Percentiles rank a stretch among this genome's conserved stretches.
phyloP scores from a whole-genome alignment of 495 filamentous ascomycete species.

The Platismatia glauca region DNA sequence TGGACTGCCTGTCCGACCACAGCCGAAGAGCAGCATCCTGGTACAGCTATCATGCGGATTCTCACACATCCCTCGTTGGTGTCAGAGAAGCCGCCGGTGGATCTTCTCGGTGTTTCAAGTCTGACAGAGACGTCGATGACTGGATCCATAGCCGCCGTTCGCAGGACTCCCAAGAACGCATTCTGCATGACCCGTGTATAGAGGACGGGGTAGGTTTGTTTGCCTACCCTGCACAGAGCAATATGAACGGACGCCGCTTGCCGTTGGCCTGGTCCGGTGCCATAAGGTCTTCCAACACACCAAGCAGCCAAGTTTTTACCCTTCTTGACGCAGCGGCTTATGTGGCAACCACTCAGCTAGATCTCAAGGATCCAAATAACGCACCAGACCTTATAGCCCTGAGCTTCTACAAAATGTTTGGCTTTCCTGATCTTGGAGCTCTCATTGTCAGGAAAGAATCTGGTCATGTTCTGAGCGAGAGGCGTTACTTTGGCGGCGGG shows the following conservation, averaged over 20 bases:
- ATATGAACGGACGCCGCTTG: slow-evolving; percentile 64
- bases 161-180: slow-evolving; percentile 3
- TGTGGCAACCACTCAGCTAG: slow-evolving; percentile 56
- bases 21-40: slow-evolving; percentile 36
- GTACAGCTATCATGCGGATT: slow-evolving; percentile 67
- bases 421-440: slow-evolving; percentile 67
- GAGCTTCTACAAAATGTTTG: slow-evolving; percentile 78
- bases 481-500: slow-evolving; percentile 56
- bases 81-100: slow-evolving; percentile 51
- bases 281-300: slow-evolving; percentile 37
- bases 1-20: slow-evolving; percentile 53
- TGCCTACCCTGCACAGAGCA: slow-evolving; percentile 71
- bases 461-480: slow-evolving; percentile 4
- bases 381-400: slow-evolving; percentile 66
- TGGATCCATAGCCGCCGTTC: slow-evolving; percentile 43
- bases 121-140: slow-evolving; percentile 53
- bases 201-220: slow-evolving; percentile 46
- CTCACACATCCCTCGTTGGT: slow-evolving; percentile 68
- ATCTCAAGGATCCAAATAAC: slow-evolving; percentile 47
- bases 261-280: slow-evolving; percentile 48
- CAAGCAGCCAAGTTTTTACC: slow-evolving; percentile 45
- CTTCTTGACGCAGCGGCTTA: slow-evolving; percentile 67
- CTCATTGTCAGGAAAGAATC: slow-evolving; percentile 27
- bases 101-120: slow-evolving; percentile 51
- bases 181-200: slow-evolving; percentile 14